Evolutionary conservation across 2,329 filamentous ascomycete species (phyloP).

Genomic region (Penicillium sp.): DNA sequence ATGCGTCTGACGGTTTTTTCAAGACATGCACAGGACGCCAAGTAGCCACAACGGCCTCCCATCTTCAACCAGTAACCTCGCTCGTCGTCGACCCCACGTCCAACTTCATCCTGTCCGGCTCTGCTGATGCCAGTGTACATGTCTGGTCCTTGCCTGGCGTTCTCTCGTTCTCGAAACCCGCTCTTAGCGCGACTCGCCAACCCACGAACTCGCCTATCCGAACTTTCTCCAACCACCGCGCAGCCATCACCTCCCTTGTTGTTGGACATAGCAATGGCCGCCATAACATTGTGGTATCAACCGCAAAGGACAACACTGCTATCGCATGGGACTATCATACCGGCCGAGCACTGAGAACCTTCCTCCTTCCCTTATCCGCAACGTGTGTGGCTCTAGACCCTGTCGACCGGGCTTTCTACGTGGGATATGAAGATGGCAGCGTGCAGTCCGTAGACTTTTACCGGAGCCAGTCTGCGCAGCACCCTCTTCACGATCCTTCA

Average conservation of each 20-base stretch:
- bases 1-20: slow-evolving; percentile 9
- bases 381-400: slow-evolving; percentile 75
- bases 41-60: slow-evolving; percentile 44
- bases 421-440: slow-evolving; percentile 75
- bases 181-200: slow-evolving; percentile 40
- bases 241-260: slow-evolving; percentile 48
- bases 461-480: slow-evolving; percentile 46
- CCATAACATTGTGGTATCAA: slow-evolving; percentile 79
- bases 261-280: slow-evolving; percentile 67
- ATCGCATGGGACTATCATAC: slow-evolving; percentile 90
- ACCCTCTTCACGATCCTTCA: slow-evolving; percentile 35
- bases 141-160: slow-evolving; percentile 83
- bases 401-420: slow-evolving; percentile 76
- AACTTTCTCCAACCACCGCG: slow-evolving; percentile 70
- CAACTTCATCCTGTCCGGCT: slow-evolving; percentile 48
- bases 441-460: slow-evolving; percentile 78
- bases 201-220: slow-evolving; percentile 64
- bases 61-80: slow-evolving; percentile 61
- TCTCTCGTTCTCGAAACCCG: slow-evolving; percentile 57
- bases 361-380: slow-evolving; percentile 73
- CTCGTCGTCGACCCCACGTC: slow-evolving; percentile 67
- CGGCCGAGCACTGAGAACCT: slow-evolving; percentile 72
- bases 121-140: slow-evolving; percentile 77
- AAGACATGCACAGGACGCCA: slow-evolving; percentile 47
- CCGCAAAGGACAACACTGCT: slow-evolving; percentile 81